Evolutionary conservation across 208 protist genomes (phyloP).

Genomic region (Entamoeba histolytica): DNA sequence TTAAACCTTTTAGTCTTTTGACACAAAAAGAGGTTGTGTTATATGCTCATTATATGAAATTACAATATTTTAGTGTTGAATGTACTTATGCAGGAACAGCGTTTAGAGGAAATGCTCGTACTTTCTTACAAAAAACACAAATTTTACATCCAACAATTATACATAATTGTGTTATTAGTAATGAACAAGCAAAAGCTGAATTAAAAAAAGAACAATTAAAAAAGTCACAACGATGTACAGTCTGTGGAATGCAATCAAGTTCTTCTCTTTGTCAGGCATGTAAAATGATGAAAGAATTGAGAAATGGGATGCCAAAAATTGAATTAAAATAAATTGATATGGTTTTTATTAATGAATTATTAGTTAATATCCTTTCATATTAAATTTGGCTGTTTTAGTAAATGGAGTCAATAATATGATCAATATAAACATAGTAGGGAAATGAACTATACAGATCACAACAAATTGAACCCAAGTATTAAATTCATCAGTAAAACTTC

Average conservation of each 20-base stretch:
- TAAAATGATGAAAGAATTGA: background rate
- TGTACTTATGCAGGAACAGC: slow-evolving; percentile 66
- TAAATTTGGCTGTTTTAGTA: background rate
- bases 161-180: background rate
- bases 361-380: background rate
- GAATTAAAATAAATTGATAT: background rate
- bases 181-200: background rate
- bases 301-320: background rate
- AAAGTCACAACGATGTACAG: background rate
- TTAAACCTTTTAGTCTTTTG: slow-evolving; percentile 78
- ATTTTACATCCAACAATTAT: background rate
- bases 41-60: slow-evolving; percentile 73
- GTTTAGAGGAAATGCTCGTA: slow-evolving; percentile 22
- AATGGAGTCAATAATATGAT: background rate
- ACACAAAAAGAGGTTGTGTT: slow-evolving; percentile 91
- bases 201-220: background rate
- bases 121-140: background rate
- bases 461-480: background rate
- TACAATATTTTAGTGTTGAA: slow-evolving; percentile 87
- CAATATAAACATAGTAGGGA: background rate
- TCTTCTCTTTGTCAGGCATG: background rate
- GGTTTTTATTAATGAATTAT: no score
- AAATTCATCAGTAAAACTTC: background rate
- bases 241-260: background rate
- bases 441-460: background rate